phyloP scores from a whole-genome alignment of 495 filamentous ascomycete species.

The Jackrogersella minutella region DNA sequence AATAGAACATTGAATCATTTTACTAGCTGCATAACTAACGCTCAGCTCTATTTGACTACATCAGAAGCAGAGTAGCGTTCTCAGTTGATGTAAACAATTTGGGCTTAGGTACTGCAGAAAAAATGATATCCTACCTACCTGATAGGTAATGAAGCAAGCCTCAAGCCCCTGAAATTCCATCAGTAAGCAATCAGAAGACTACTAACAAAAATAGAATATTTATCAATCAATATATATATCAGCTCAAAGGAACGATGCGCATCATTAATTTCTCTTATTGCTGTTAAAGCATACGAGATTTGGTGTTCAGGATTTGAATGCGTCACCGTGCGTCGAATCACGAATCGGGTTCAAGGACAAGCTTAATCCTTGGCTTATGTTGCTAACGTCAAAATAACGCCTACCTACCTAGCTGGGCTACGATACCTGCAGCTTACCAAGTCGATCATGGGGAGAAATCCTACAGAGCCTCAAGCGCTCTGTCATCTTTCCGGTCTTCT shows the following conservation, averaged over 20 bases:
- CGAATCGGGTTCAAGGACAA: no score
- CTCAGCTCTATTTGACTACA: no score
- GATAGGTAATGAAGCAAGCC: no score
- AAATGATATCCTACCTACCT: no score
- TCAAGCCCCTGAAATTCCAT: no score
- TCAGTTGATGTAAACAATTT: no score
- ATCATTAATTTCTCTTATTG: neutral
- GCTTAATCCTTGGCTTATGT: conserved; percentile 8
- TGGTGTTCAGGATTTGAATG: neutral
- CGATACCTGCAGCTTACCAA: neutral
- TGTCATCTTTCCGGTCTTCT: neutral
- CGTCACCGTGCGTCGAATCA: no score
- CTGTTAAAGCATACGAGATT: neutral
- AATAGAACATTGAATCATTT: no score
- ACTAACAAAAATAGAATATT: conserved; percentile 22
- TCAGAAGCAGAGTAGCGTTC: no score
- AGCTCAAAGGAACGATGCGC: neutral
- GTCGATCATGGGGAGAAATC: neutral
- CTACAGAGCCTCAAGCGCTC: conserved; percentile 8
- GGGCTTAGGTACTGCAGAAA: no score
- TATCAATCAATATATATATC: neutral
- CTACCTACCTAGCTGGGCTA: neutral
- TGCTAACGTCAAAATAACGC: conserved; percentile 22
- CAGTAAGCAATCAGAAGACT: no score
- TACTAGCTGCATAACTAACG: no score